These are phyloP conservation scores for Halenospora varia DNA, from an alignment of 495 filamentous ascomycete species.

Conservation along the genomic window DNA sequence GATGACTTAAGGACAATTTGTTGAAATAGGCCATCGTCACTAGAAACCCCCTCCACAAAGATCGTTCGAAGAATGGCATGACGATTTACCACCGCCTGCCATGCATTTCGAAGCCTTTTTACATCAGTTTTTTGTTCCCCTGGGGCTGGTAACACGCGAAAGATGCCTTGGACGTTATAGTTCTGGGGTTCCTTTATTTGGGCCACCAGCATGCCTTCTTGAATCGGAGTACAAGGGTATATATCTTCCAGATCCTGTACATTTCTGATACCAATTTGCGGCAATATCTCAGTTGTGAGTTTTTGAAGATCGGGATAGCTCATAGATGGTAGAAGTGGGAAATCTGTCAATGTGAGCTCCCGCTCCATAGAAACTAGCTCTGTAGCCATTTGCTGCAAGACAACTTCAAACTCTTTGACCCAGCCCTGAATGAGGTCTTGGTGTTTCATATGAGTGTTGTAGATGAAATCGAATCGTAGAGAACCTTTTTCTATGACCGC, in stretches of 20 bases:
- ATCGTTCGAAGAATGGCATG: constrained; percentile 52
- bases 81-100: constrained; percentile 49
- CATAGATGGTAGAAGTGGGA: no score
- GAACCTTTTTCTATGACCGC: no score
- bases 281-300: no score
- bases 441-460: no score
- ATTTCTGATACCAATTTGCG: constrained; percentile 36
- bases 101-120: constrained; percentile 40
- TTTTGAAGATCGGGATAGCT: no score
- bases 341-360: no score
- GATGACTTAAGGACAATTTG: constrained; percentile 45
- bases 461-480: no score
- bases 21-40: constrained; percentile 47
- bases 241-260: constrained; percentile 52
- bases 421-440: no score
- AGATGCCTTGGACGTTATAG: constrained; percentile 27
- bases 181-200: constrained; percentile 42
- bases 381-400: no score
- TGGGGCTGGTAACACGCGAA: not conserved
- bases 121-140: constrained; percentile 29
- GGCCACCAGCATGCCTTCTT: constrained; percentile 59
- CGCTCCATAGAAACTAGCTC: no score
- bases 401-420: no score
- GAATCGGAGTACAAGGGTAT: constrained; percentile 67
- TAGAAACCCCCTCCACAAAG: constrained; percentile 48